These are phyloP conservation scores for Serendipita sp. DNA, from an alignment of 768 basidiomycete species.

Conservation along the genomic window DNA sequence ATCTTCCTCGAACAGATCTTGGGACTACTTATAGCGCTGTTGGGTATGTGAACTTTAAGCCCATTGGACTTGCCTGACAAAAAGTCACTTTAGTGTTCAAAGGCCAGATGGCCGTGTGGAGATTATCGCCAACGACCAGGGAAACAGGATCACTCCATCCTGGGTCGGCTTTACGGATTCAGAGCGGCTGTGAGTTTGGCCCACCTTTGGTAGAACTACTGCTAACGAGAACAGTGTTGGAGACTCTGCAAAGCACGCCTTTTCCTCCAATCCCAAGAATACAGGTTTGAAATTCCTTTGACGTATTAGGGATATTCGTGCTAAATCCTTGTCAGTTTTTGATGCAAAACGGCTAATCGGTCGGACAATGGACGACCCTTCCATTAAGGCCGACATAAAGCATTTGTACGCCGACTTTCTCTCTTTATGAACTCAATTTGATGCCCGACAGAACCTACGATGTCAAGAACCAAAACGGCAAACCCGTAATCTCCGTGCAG, in stretches of 20 bases:
- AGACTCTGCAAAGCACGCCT: constrained; percentile 26
- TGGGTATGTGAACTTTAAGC: constrained; percentile 17
- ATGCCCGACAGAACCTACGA: constrained; percentile 18
- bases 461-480: constrained; percentile 21
- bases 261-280: constrained; percentile 4
- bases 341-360: constrained; percentile 38
- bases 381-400: constrained; percentile 31
- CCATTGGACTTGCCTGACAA: constrained; percentile 28
- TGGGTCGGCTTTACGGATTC: constrained; percentile 45
- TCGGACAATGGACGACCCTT: constrained; percentile 26
- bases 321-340: constrained; percentile 16
- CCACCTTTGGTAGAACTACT: background rate
- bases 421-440: constrained; percentile 4
- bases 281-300: background rate
- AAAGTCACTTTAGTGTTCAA: constrained; percentile 18
- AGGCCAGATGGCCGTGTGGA: constrained; percentile 43
- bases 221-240: constrained; percentile 17
- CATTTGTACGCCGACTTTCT: constrained; percentile 19
- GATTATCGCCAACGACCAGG: constrained; percentile 40
- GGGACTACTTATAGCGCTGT: background rate
- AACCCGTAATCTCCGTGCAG: constrained; percentile 33
- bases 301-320: no score
- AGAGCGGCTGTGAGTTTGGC: constrained; percentile 30
- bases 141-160: constrained; percentile 47
- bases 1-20: background rate